Conservation (phyloP, 2,329 filamentous ascomycete species). For the Paraphoma chrysanthemicola region DNA sequence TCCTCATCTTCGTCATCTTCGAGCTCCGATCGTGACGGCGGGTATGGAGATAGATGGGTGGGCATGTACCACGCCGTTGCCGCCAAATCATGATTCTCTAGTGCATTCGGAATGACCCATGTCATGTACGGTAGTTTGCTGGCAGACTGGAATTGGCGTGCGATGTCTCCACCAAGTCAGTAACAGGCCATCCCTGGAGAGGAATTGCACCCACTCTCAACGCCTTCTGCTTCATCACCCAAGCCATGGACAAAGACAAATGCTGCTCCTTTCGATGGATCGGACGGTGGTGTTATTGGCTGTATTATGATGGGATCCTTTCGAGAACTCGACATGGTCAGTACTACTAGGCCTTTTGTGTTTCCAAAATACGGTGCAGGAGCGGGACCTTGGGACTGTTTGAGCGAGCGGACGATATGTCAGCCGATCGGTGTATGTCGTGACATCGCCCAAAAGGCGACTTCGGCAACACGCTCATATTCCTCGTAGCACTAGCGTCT, state of each 20-base stretch:
- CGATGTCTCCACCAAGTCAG: conserved; percentile 43
- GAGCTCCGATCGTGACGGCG: conserved; percentile 50
- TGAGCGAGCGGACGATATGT: no score
- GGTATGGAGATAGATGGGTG: conserved; percentile 49
- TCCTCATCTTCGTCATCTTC: conserved; percentile 56
- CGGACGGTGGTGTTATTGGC: conserved; percentile 40
- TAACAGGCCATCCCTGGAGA: background rate
- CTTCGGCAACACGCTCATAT: no score
- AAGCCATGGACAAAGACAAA: conserved; percentile 57
- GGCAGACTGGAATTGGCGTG: conserved; percentile 57
- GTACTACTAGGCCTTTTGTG: background rate
- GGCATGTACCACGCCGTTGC: conserved; percentile 58
- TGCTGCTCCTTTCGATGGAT: conserved; percentile 50
- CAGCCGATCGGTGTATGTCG: no score
- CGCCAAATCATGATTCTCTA: conserved; percentile 54
- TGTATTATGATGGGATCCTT: conserved; percentile 47
- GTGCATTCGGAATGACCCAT: conserved; percentile 60
- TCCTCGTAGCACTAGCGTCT: no score
- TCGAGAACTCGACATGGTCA: conserved; percentile 9
- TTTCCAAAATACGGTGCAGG: background rate
- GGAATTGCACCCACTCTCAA: conserved; percentile 43
- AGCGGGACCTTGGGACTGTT: no score
- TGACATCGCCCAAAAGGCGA: no score
- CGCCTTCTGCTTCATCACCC: conserved; percentile 55
- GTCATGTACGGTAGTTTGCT: conserved; percentile 57